phyloP scores from a whole-genome alignment of 2,329 filamentous ascomycete genomes.

The Orbilia quercus region DNA sequence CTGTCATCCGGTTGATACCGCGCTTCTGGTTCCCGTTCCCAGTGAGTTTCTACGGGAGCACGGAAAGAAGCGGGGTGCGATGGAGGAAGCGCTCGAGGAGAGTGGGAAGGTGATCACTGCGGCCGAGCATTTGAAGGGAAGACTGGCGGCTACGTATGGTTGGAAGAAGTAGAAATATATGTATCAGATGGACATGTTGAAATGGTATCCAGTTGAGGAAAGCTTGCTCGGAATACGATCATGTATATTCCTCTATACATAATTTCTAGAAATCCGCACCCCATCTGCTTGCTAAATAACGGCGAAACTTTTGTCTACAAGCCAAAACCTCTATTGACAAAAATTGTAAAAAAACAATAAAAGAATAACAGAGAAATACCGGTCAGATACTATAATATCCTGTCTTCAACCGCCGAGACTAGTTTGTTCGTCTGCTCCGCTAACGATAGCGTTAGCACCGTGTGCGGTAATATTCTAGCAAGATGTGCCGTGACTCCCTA shows the following conservation, averaged over 20 bases:
- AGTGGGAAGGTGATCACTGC: conserved; percentile 71
- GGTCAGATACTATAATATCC: conserved; percentile 63
- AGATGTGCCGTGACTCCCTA: conserved; percentile 89
- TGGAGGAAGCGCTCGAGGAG: conserved; percentile 61
- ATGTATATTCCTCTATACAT: neutral
- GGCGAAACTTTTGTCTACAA: conserved; percentile 18
- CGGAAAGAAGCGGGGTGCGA: conserved; percentile 60
- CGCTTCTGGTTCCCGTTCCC: conserved; percentile 70
- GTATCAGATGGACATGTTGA: too few relatives aligned
- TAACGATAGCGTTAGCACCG: conserved; percentile 88
- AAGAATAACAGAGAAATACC: neutral
- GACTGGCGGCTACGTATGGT: conserved; percentile 71
- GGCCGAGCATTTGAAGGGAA: conserved; percentile 72
- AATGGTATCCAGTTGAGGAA: too few relatives aligned
- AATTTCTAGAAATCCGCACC: neutral
- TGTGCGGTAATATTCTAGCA: conserved; percentile 93
- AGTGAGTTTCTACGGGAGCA: conserved; percentile 68
- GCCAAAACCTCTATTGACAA: conserved; percentile 6
- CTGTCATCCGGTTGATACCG: conserved; percentile 71
- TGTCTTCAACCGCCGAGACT: conserved; percentile 79
- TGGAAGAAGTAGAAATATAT: conserved; percentile 55
- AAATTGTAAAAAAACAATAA: neutral
- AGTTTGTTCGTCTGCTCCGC: conserved; percentile 98
- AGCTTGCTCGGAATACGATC: too few relatives aligned
- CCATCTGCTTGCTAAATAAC: conserved; percentile 25